Percentiles rank a stretch among this genome's conserved stretches.
These are phyloP conservation scores for Collybia sordida DNA, from an alignment of 768 basidiomycete species.

Conservation along the genomic window DNA sequence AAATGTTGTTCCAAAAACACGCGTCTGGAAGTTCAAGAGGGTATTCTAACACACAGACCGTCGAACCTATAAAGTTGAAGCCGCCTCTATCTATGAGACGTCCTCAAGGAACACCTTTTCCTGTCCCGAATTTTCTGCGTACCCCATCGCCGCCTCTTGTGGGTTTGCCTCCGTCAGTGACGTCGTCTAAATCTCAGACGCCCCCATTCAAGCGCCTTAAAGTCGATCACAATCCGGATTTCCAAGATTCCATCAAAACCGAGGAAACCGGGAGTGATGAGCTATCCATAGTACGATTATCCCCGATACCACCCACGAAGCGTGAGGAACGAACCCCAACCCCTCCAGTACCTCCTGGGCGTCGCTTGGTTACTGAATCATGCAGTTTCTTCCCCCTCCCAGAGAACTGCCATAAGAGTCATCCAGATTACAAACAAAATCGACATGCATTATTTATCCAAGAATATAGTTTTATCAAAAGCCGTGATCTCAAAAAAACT, in stretches of 20 bases:
- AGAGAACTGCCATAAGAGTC: conserved; percentile 19
- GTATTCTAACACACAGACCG: too few species aligned
- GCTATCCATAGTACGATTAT: not conserved
- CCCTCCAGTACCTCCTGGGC: conserved; percentile 8
- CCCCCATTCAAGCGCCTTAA: conserved; percentile 3
- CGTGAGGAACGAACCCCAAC: conserved; percentile 3
- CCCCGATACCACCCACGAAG: not conserved
- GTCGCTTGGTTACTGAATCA: conserved; percentile 25
- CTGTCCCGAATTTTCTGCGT: too few species aligned
- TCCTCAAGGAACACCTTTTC: too few species aligned
- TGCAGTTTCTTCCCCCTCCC: conserved; percentile 27
- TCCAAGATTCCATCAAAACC: not conserved
- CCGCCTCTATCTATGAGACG: too few species aligned
- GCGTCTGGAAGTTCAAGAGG: too few species aligned
- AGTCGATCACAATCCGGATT: conserved; percentile 1
- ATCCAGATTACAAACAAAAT: conserved; percentile 15
- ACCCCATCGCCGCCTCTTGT: too few species aligned
- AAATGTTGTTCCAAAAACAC: too few species aligned
- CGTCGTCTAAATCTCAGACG: not conserved
- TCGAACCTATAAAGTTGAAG: too few species aligned
- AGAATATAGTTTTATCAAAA: conserved; percentile 17
- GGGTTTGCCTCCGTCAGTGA: not conserved
- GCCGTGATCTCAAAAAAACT: conserved; percentile 19
- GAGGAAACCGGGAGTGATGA: not conserved
- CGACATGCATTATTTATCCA: conserved; percentile 18